Evolutionary conservation across 345 rosid genomes (phyloP).

Genomic region (Crucihimalaya himalaica): DNA sequence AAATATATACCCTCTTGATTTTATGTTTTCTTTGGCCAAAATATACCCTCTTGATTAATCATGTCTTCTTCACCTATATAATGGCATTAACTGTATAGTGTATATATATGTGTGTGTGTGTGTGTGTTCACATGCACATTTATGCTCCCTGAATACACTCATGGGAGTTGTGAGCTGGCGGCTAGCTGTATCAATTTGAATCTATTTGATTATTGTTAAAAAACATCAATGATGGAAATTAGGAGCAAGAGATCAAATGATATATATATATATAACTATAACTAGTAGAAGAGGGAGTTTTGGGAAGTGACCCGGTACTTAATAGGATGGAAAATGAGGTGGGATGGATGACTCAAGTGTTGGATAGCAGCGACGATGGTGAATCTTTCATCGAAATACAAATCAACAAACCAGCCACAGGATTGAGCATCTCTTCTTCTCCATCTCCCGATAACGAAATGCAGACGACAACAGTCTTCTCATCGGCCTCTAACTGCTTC

Average conservation of each 20-base stretch:
- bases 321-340: constrained; percentile 23
- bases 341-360: constrained; percentile 19
- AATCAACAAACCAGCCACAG: constrained; percentile 15
- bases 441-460: constrained; percentile 18
- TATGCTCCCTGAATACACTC: not conserved
- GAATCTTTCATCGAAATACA: constrained; percentile 35
- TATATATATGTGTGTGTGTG: too few species aligned
- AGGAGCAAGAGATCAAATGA: not conserved
- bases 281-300: not conserved
- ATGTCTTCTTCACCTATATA: not conserved
- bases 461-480: constrained; percentile 16
- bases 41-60: not conserved
- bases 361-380: constrained; percentile 4
- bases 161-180: constrained; percentile 22
- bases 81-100: not conserved
- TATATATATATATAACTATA: not conserved
- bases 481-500: constrained; percentile 28
- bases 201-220: constrained; percentile 1
- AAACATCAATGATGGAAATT: not conserved
- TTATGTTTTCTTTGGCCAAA: too few species aligned
- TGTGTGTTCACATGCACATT: constrained; percentile 18
- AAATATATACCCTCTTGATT: not conserved
- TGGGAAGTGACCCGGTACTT: not conserved
- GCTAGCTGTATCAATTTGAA: constrained; percentile 12
- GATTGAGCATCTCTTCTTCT: not conserved